These are phyloP conservation scores for Alopecurus myosuroides DNA, from an alignment of 176 grass and related monocot genomes.

Conservation along the genomic window DNA sequence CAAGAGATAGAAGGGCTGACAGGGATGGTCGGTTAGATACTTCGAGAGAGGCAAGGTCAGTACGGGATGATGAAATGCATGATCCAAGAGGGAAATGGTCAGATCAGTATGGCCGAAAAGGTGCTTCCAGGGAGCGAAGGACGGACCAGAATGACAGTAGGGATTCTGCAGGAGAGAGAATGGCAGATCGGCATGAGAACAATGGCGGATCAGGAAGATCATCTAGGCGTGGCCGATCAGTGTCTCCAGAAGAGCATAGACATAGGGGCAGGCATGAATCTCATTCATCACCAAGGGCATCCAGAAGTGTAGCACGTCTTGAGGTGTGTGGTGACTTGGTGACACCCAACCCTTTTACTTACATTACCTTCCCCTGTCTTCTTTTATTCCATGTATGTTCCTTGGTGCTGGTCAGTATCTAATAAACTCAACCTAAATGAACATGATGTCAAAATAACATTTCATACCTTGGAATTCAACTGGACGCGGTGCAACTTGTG, in stretches of 20 bases:
- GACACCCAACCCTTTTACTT: conserved; percentile 26
- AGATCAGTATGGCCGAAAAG: conserved; percentile 18
- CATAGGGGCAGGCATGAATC: conserved; percentile 35
- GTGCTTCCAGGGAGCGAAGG: conserved; percentile 35
- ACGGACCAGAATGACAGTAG: conserved; percentile 17
- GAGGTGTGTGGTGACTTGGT: conserved; percentile 61
- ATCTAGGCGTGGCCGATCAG: conserved; percentile 38
- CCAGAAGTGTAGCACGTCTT: conserved; percentile 34
- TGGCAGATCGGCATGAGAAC: conserved; percentile 18
- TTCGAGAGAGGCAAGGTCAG: conserved; percentile 24
- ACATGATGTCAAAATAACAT: not conserved
- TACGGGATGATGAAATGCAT: conserved; percentile 20
- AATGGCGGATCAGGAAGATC: conserved; percentile 41
- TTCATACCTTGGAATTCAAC: not conserved
- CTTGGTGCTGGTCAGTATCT: not conserved
- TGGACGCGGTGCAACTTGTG: not conserved
- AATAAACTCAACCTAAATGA: conserved; percentile 3
- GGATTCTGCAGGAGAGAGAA: conserved; percentile 35
- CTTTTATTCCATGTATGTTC: conserved; percentile 8
- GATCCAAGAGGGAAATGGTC: conserved; percentile 38
- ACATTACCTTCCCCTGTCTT: not conserved
- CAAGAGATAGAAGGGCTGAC: conserved; percentile 24
- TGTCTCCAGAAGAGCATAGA: conserved; percentile 47
- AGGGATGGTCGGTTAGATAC: conserved; percentile 41
- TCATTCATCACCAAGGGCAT: conserved; percentile 31